Base-by-base conservation (phyloP, 2,329 filamentous ascomycete species). In the Ophiostoma australiae region DNA sequence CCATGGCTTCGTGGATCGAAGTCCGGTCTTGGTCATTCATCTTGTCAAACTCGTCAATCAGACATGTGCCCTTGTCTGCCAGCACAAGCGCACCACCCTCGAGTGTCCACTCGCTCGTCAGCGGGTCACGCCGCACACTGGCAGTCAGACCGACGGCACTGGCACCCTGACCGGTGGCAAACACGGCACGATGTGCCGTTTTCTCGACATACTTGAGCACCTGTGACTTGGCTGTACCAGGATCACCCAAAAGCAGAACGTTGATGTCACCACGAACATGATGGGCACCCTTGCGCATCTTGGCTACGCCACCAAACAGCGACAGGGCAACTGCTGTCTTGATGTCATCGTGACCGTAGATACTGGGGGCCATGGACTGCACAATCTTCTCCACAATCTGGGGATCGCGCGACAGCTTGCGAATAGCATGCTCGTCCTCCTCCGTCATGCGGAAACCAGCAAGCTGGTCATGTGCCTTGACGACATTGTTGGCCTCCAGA, bases 21-120 rank as follows among this genome's bases (percentile, higher is more conserved):
- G 95, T 98, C 74, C 95, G 89, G 80, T 99, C 95, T 78, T 98
- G 93, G 79, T 99, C 95, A 79, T 98, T 98, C 95, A 99, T 99
- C 85, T 99, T 99, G 86, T 99, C 95, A 77, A 99, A 99, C 81
- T 99, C 95, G 77, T 99, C 95, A 74, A 99, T 99, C 39, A 99
- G 85, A 77, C 95, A 98, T 20, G 93, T 97, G 58, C 95, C 95
- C 75, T 92, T 91, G 79, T 99, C 95, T 20, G 95, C 95, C 71
- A 99, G 87, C 77, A 99, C 95, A 13, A 99, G 85, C 4, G 95
- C 95, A 78, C 95, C 95, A 74, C 95, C 95, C 82, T 99, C 95
- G 2, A 99, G 84, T 6, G 95, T 98, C 94, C 95, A 99, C 81
- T 99, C 95, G 79, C 91, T 92, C 1, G 95, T 99, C 78, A 98